Base-by-base conservation (phyloP, 2,329 filamentous ascomycete species). In the Fusarium nodosum region DNA sequence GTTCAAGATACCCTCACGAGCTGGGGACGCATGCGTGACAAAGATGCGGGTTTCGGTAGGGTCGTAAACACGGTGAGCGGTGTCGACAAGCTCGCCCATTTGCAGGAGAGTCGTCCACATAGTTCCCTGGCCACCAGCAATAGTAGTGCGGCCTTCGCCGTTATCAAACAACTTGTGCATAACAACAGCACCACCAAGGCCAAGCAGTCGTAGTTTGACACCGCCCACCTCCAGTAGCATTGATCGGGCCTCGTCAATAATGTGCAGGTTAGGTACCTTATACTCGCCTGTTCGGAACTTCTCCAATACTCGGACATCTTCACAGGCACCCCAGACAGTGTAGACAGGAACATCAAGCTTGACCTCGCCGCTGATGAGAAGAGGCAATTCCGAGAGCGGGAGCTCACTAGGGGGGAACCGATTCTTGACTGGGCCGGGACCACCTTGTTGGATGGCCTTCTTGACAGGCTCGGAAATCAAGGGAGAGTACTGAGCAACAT, bases 131-230 rank as follows among this genome's bases (percentile, higher is more conserved):
- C 96, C 96, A 78, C 96, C 96, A 24, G 96, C 96, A 80, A 99
- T 99, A 3, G 97, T 99, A 52, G 96, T 99, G 80, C 95, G 91
- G 64, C 96, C 96, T 78, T 99, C 96, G 56, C 96, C 96, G 73
- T 99, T 99, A 80, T 99, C 96, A 77, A 99, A 99, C 20, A 99
- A 88, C 86, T 99, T 99, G 86, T 99, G 96, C 94, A 99, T 99
- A 64, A 99, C 96, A 7, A 99, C 95, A 9, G 96, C 96, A 75
- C 96, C 96, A 71, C 96, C 96, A 34, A 99, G 86, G 67, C 96
- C 96, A 31, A 99, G 88, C 51, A 99, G 87, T 76, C 96, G 92
- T 70, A 99, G 89, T 87, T 98, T 98, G 57, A 99, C 93, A 60
- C 96, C 96, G 59, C 95, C 96, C 64, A 98, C 86, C 82, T 99